Evolutionary conservation across 495 filamentous ascomycete species (phyloP).

Genomic region (Glutinoglossum americanum): DNA sequence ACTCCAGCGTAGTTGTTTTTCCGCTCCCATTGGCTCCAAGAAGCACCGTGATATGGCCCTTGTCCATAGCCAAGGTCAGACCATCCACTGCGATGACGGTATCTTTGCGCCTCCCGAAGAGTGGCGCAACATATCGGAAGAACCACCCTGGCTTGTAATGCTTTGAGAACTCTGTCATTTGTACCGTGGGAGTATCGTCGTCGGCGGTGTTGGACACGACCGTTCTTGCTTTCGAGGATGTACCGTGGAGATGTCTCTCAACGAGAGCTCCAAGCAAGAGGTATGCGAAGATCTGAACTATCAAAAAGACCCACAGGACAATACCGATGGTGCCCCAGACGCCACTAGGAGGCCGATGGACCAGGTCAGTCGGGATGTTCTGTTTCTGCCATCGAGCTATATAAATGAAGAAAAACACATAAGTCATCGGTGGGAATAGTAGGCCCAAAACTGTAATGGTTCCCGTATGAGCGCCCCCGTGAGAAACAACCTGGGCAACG

Average conservation of each 20-base stretch:
- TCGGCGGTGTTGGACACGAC: conserved; percentile 19
- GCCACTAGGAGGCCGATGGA: conserved; percentile 32
- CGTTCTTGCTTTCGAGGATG: conserved; percentile 36
- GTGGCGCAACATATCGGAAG: conserved; percentile 19
- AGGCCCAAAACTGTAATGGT: conserved; percentile 40
- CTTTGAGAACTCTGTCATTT: conserved; percentile 48
- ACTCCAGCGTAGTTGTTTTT: conserved; percentile 72
- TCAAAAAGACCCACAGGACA: conserved; percentile 43
- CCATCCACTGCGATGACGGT: conserved; percentile 51
- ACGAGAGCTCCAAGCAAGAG: conserved; percentile 46
- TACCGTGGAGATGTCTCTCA: conserved; percentile 56
- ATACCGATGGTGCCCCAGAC: conserved; percentile 42
- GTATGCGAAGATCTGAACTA: conserved; percentile 53
- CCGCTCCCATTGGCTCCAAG: conserved; percentile 74
- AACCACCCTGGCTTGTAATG: conserved; percentile 45
- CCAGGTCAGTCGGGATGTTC: conserved; percentile 30
- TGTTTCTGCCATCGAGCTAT: conserved; percentile 46
- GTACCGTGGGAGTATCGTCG: conserved; percentile 27
- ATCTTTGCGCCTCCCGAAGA: conserved; percentile 33
- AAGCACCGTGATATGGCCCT: conserved; percentile 61
- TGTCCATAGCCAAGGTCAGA: conserved; percentile 39
- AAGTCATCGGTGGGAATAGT: conserved; percentile 58
- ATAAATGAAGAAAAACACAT: conserved; percentile 45
- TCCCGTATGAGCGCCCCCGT: conserved; percentile 26
- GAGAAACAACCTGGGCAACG: conserved; percentile 37